phyloP scores from a whole-genome alignment of 1,284 basidiomycete species.

The Polyporus tsugae region DNA sequence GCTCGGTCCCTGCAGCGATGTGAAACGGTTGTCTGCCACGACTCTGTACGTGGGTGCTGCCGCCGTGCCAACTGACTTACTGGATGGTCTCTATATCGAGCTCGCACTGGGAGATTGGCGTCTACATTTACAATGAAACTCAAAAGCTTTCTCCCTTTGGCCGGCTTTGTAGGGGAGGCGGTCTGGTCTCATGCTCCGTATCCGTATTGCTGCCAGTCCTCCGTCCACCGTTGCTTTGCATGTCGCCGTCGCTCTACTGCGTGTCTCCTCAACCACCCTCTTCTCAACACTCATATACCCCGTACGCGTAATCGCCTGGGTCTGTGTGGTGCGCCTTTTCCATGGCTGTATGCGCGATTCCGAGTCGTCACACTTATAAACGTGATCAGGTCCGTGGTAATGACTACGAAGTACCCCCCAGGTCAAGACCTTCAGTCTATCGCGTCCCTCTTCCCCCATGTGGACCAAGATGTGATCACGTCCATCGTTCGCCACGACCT shows the following conservation, averaged over 20 bases:
- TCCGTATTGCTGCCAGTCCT: conserved; percentile 12
- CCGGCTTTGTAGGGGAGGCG: conserved; percentile 30
- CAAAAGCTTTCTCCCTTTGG: conserved; percentile 22
- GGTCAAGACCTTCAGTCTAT: conserved; percentile 33
- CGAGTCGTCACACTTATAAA: conserved; percentile 12
- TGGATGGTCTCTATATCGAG: conserved; percentile 16
- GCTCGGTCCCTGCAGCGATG: conserved; percentile 10
- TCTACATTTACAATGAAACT: conserved; percentile 5
- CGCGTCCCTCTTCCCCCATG: conserved; percentile 42
- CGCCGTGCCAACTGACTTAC: conserved; percentile 9
- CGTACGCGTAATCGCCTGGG: conserved; percentile 11
- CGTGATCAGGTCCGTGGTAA: conserved; percentile 21
- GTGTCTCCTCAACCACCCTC: conserved; percentile 12
- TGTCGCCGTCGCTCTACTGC: conserved; percentile 19
- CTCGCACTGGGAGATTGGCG: conserved; percentile 23
- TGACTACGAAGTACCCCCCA: conserved; percentile 33
- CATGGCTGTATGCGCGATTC: conserved; percentile 12
- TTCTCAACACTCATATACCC: conserved; percentile 13
- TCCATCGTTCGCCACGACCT: conserved; percentile 43
- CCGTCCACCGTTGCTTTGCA: conserved; percentile 27
- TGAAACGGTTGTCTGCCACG: conserved; percentile 17
- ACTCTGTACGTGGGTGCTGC: conserved; percentile 13
- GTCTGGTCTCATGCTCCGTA: not conserved
- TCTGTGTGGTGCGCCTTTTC: conserved; percentile 22
- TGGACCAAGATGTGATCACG: conserved; percentile 43